A percentile compares a stretch with the other conserved stretches of the same genome.
Evolutionary conservation across 2,329 filamentous ascomycete genomes (phyloP).

Genomic region (Colletotrichum lindemuthianum): DNA sequence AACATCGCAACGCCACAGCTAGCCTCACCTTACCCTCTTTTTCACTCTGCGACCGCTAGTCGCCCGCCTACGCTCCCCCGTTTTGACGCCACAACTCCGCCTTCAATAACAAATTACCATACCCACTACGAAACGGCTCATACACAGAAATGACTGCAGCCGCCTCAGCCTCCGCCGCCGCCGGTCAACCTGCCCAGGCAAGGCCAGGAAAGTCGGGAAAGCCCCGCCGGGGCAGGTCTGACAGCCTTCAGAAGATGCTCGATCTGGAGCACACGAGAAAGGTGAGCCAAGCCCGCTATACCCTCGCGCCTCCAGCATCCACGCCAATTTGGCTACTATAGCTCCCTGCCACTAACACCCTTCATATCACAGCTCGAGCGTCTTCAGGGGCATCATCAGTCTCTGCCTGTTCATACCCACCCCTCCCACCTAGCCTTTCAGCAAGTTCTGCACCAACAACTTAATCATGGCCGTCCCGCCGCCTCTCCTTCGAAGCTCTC

Average conservation of each 20-base stretch:
- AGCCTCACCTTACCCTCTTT: conserved; percentile 14
- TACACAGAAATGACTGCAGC: conserved; percentile 21
- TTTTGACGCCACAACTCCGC: conserved; percentile 21
- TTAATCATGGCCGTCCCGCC: conserved; percentile 21
- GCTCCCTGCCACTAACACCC: conserved; percentile 31
- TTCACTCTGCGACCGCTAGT: conserved; percentile 17
- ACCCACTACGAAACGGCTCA: not conserved
- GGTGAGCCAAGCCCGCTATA: conserved; percentile 50
- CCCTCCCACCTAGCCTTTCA: conserved; percentile 33
- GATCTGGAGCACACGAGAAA: conserved; percentile 68
- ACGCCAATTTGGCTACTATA: conserved; percentile 26
- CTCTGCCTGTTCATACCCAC: conserved; percentile 24
- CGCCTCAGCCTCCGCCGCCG: not conserved
- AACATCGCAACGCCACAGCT: conserved; percentile 20
- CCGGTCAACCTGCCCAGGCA: too few species aligned
- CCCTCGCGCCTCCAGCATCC: conserved; percentile 16
- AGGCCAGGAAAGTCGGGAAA: conserved; percentile 6
- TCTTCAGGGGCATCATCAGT: conserved; percentile 31
- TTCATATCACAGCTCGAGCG: conserved; percentile 35
- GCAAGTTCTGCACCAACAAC: conserved; percentile 30
- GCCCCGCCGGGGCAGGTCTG: conserved; percentile 19
- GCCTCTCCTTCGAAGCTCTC: conserved; percentile 18
- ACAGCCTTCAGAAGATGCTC: conserved; percentile 67
- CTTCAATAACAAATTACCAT: conserved; percentile 15
- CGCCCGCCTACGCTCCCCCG: conserved; percentile 3